These are phyloP conservation scores for Russula olivacea DNA, from an alignment of 768 basidiomycete genomes.

Conservation along the genomic window DNA sequence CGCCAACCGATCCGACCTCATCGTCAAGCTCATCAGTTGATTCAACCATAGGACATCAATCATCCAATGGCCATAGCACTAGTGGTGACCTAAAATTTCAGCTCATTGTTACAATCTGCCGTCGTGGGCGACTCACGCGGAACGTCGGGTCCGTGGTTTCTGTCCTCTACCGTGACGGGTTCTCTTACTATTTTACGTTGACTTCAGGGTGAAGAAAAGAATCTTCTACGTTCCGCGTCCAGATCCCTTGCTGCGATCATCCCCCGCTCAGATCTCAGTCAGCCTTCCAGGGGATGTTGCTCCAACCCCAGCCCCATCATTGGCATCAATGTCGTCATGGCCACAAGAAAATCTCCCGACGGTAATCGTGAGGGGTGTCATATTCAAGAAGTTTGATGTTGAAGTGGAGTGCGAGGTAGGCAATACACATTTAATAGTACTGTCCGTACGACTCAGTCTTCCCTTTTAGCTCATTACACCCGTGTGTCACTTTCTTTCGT, in stretches of 20 bases:
- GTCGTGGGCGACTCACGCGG: conserved; percentile 2
- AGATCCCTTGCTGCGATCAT: background rate
- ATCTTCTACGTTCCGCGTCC: background rate
- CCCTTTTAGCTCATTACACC: conserved; percentile 6
- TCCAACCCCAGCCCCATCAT: background rate
- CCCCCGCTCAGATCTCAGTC: background rate
- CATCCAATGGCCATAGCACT: background rate
- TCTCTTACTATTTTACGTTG: background rate
- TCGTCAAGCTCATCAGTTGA: background rate
- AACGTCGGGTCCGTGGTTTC: conserved; percentile 15
- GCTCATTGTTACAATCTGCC: conserved; percentile 13
- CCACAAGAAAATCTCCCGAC: background rate
- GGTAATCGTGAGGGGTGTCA: conserved; percentile 10
- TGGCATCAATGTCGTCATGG: background rate
- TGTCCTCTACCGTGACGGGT: background rate
- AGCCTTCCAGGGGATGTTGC: background rate
- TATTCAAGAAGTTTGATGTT: background rate
- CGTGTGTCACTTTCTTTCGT: background rate
- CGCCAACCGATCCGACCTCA: background rate
- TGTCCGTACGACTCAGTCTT: background rate
- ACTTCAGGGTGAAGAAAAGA: background rate
- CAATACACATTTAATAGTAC: background rate
- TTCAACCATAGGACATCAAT: background rate
- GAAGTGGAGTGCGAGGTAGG: conserved; percentile 20
- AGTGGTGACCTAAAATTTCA: background rate